Evolutionary conservation across 2,329 filamentous ascomycete genomes (phyloP), one percentile per base, ranked within the genome.

Genomic region (Cyanodermella asteris): DNA sequence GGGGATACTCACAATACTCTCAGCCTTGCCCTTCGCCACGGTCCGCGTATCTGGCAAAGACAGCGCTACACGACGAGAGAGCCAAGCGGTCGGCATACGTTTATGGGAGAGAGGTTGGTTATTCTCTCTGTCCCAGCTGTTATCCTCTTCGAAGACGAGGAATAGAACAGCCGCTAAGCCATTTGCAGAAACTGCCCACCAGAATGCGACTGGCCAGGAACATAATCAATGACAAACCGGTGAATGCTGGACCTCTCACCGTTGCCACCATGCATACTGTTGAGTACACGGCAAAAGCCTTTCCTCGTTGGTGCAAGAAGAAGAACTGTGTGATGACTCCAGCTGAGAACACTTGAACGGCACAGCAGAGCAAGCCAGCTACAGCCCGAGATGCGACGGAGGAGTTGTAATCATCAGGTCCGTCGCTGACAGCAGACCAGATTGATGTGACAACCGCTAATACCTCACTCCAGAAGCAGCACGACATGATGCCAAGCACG

Each of bases 111-210:
- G 11, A 13, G 12, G 13, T 11, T 18, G 13, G 6, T 47, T 40
- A 11, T 43, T n/a, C n/a, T n/a, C n/a, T n/a, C 25, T 19, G n/a
- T 24, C 37, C 20, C 41, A 54, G 2, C 39, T 38, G 1, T 49
- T 54, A 22, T 54, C 50, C 30, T 53, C 47, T 6, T 52, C 37
- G 21, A 50, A 47, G 13, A 44, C 21, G 20, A 54, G 43, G 10
- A 46, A 42, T 2, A 44, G 29, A 4, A 54, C 33, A 11, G 45
- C 34, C 2, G 45, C 37, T 17, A 44, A 13, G 11, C 12, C 27
- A 8, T 23, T 12, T 7, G 18, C 16, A 17, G 40, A 48, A n/a
- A 53, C 40, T 1, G 45, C 48, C 48, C 50, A 55, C 51, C 51
- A 55, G 33, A 49, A 55, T 24, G 49, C 43, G 3, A 47, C 32